These are phyloP conservation scores for Oropetium thomaeum DNA, from an alignment of 176 grass and related monocot genomes.

Conservation along the genomic window DNA sequence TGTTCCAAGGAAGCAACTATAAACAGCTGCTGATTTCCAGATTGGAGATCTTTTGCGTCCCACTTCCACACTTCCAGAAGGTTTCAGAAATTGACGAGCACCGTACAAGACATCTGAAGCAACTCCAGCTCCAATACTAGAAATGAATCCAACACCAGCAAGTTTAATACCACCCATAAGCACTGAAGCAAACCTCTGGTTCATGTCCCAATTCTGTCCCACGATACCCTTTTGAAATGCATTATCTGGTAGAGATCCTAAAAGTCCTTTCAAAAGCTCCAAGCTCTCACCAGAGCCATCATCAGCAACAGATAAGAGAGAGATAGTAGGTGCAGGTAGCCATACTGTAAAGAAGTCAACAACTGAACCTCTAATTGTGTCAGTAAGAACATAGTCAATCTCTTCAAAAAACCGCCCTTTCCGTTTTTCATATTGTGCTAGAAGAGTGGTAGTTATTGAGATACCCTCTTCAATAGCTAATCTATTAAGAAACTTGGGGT, in stretches of 20 bases:
- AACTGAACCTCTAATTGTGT: slow-evolving; percentile 93
- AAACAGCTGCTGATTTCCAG: slow-evolving; percentile 74
- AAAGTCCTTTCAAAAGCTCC: slow-evolving; percentile 74
- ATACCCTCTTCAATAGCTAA: slow-evolving; percentile 92
- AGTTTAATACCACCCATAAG: slow-evolving; percentile 87
- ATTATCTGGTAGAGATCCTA: slow-evolving; percentile 91
- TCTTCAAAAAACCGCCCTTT: slow-evolving; percentile 92
- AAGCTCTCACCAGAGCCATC: slow-evolving; percentile 73
- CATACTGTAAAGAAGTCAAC: slow-evolving; percentile 99
- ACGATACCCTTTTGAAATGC: slow-evolving; percentile 86
- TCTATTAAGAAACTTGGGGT: slow-evolving; percentile 84
- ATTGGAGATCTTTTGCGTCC: slow-evolving; percentile 63
- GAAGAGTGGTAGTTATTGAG: slow-evolving; percentile 87
- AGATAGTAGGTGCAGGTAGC: slow-evolving; percentile 97
- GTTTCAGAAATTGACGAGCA: slow-evolving; percentile 56
- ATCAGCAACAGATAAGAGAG: slow-evolving; percentile 70
- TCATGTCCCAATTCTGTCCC: slow-evolving; percentile 74
- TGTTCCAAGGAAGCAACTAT: slow-evolving; percentile 87
- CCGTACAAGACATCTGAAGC: slow-evolving; percentile 72
- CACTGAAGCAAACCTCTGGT: slow-evolving; percentile 81
- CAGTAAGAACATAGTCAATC: slow-evolving; percentile 93
- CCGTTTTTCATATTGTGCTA: slow-evolving; percentile 88
- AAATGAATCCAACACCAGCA: slow-evolving; percentile 83
- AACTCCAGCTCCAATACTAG: slow-evolving; percentile 95
- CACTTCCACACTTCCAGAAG: slow-evolving; percentile 41